phyloP scores from a whole-genome alignment of 169 alveolate species.

The Plasmodium relictum region DNA sequence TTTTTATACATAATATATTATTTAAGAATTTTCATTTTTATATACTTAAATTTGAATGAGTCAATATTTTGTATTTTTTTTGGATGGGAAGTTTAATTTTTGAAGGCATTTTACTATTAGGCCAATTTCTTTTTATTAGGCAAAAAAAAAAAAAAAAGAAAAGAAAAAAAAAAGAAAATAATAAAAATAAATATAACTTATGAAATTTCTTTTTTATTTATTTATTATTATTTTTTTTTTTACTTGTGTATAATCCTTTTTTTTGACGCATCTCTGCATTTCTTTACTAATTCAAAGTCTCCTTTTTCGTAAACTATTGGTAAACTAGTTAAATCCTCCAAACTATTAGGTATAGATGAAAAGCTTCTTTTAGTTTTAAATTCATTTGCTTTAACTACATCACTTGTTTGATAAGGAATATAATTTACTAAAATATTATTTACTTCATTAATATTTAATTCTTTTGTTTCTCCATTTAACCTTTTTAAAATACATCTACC shows the following conservation, averaged over 20 bases:
- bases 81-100: slow-evolving; percentile 22
- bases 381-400: not conserved
- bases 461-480: slow-evolving; percentile 40
- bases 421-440: slow-evolving; percentile 16
- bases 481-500: slow-evolving; percentile 30
- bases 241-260: slow-evolving; percentile 5
- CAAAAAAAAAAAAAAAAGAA: no score
- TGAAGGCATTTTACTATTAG: not conserved
- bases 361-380: not conserved
- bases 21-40: not conserved
- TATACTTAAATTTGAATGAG: not conserved
- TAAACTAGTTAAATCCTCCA: slow-evolving; percentile 8
- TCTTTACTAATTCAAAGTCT: slow-evolving; percentile 28
- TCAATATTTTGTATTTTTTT: not conserved
- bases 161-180: no score
- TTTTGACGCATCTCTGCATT: slow-evolving; percentile 39
- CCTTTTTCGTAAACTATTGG: slow-evolving; percentile 27
- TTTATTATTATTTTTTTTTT: not conserved
- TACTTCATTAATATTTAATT: slow-evolving; percentile 20
- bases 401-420: slow-evolving; percentile 56
- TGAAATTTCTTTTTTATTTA: no score
- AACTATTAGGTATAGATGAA: not conserved
- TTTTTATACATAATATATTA: not conserved
- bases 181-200: no score
- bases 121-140: not conserved